Conservation (phyloP, 495 filamentous ascomycete genomes). For the Polyplosphaeria fusca region DNA sequence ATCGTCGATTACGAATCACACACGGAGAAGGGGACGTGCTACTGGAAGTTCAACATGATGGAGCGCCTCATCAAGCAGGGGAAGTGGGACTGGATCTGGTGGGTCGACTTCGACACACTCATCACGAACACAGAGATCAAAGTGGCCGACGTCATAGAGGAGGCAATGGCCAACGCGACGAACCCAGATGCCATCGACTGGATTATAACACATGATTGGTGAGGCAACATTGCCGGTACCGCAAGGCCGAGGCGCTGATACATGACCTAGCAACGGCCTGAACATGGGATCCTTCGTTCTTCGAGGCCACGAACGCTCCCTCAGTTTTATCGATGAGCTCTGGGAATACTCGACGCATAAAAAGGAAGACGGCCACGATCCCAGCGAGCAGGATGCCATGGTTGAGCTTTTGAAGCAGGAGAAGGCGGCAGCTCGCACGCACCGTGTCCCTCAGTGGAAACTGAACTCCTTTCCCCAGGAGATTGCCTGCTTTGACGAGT, state of each 20-base stretch:
- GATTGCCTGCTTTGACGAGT: constrained; percentile 36
- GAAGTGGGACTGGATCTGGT: constrained; percentile 40
- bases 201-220: constrained; percentile 30
- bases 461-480: constrained; percentile 39
- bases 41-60: constrained; percentile 36
- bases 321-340: constrained; percentile 29
- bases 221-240: not conserved
- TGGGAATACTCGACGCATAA: constrained; percentile 18
- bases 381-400: constrained; percentile 39
- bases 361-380: constrained; percentile 7
- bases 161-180: constrained; percentile 23
- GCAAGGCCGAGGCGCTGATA: not conserved
- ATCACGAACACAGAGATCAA: constrained; percentile 29
- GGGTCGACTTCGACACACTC: constrained; percentile 32
- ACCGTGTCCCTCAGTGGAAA: constrained; percentile 33
- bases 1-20: constrained; percentile 35
- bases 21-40: constrained; percentile 18
- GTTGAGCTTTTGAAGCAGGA: constrained; percentile 21
- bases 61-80: constrained; percentile 30
- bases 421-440: constrained; percentile 1
- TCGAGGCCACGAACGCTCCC: constrained; percentile 26
- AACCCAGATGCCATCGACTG: constrained; percentile 28
- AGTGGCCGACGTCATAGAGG: constrained; percentile 32
- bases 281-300: constrained; percentile 39
- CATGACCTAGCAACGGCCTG: constrained; percentile 36